These are phyloP conservation scores for Globisporangium takayamanum DNA, from an alignment of 352 stramenopile species.

Conservation along the genomic window DNA sequence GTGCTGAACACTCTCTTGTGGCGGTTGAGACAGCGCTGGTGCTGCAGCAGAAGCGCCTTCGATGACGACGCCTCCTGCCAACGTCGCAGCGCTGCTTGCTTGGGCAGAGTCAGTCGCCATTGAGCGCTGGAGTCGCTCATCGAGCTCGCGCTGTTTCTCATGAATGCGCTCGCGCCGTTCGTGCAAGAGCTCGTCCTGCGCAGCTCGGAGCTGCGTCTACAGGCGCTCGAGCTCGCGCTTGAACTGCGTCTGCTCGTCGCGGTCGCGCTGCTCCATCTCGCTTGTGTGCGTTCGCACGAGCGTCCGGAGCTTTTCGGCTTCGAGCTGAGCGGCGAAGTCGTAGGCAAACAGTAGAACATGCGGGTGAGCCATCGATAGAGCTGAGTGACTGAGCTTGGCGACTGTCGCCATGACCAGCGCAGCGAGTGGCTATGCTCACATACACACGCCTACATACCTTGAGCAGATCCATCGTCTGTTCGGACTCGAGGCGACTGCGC, in stretches of 20 bases:
- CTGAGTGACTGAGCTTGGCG: not conserved
- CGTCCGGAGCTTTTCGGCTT: constrained; percentile 59
- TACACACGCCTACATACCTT: constrained; percentile 17
- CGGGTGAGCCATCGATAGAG: not conserved
- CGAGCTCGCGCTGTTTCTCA: constrained; percentile 52
- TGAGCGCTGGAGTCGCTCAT: constrained; percentile 30
- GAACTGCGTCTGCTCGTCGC: constrained; percentile 20
- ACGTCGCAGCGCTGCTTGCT: not conserved
- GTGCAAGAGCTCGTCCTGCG: constrained; percentile 46
- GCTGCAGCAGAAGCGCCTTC: too few species aligned
- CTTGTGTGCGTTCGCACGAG: constrained; percentile 43
- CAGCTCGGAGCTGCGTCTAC: constrained; percentile 34
- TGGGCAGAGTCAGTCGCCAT: not conserved
- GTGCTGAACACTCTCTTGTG: not conserved
- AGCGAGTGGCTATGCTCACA: not conserved
- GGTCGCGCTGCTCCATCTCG: constrained; percentile 34
- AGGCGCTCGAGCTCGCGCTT: constrained; percentile 29
- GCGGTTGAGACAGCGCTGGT: too few species aligned
- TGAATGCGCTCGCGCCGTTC: constrained; percentile 47
- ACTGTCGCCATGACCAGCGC: too few species aligned
- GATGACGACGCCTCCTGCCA: not conserved
- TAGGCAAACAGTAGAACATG: not conserved
- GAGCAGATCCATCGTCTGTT: constrained; percentile 65
- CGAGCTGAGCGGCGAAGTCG: constrained; percentile 10
- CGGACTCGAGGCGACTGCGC: constrained; percentile 38